Evolutionary conservation across 208 protist species (phyloP).

Genomic region (Trypanosoma conorhini): DNA sequence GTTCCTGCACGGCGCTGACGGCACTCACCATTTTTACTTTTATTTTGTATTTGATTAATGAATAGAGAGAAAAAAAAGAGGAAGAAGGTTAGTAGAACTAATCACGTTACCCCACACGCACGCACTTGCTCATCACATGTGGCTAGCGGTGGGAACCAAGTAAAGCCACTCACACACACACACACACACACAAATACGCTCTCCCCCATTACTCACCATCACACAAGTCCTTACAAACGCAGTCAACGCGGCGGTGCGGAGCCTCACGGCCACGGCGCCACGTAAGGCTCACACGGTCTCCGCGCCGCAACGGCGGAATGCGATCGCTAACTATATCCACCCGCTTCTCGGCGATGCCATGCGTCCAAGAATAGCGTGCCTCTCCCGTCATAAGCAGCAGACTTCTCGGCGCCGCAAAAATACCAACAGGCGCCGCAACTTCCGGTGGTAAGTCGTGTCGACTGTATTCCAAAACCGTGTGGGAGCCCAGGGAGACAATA

Average conservation of each 20-base stretch:
- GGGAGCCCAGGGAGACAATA: conserved; percentile 76
- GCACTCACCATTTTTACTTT: too few species aligned
- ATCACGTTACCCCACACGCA: not conserved
- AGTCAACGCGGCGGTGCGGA: conserved; percentile 43
- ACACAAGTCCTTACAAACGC: conserved; percentile 58
- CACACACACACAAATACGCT: not conserved
- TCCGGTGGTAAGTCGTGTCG: conserved; percentile 37
- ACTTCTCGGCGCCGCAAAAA: conserved; percentile 59
- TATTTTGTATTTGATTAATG: not conserved
- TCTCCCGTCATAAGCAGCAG: conserved; percentile 66
- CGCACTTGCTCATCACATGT: not conserved
- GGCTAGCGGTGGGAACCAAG: not conserved
- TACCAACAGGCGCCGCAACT: conserved; percentile 31
- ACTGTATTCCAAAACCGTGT: conserved; percentile 82
- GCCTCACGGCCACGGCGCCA: conserved; percentile 54
- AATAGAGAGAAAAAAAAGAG: not conserved
- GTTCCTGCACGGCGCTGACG: not conserved
- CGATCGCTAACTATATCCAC: conserved; percentile 69
- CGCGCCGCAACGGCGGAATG: conserved; percentile 41
- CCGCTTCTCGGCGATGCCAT: conserved; percentile 68
- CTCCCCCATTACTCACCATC: conserved; percentile 40
- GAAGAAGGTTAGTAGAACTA: too few species aligned
- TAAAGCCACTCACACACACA: not conserved
- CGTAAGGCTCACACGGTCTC: conserved; percentile 67
- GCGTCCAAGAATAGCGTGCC: conserved; percentile 74